These are phyloP conservation scores for Microbotryum intermedium DNA, from an alignment of 1,284 basidiomycete genomes.

Conservation along the genomic window DNA sequence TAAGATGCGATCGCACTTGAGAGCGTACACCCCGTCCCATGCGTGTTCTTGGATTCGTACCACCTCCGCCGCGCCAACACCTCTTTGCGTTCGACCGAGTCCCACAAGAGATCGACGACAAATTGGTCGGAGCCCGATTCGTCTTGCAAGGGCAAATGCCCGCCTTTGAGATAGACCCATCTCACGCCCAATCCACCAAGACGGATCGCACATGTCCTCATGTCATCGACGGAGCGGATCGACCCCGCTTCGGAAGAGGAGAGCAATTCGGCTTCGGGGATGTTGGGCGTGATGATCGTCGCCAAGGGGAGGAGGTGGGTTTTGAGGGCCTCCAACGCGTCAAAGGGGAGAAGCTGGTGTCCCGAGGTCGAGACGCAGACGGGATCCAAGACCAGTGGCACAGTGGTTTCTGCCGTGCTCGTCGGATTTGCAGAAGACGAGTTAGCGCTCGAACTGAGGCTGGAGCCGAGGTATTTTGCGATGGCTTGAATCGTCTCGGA, in stretches of 20 bases:
- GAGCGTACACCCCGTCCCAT: constrained; percentile 64
- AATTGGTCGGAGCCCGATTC: constrained; percentile 36
- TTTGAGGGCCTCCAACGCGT: constrained; percentile 57
- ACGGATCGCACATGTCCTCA: constrained; percentile 54
- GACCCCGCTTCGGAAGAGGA: constrained; percentile 40
- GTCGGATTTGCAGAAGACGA: neutral
- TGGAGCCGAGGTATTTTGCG: constrained; percentile 33
- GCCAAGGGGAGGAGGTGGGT: constrained; percentile 62
- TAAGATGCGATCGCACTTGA: neutral
- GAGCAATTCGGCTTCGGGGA: constrained; percentile 66
- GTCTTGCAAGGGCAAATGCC: constrained; percentile 53
- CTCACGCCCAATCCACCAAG: constrained; percentile 50
- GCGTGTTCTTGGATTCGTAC: constrained; percentile 65
- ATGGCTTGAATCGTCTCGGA: constrained; percentile 41
- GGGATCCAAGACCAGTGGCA: constrained; percentile 64
- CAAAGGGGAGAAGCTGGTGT: constrained; percentile 61
- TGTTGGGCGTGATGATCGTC: constrained; percentile 77
- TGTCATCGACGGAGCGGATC: constrained; percentile 52
- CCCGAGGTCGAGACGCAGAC: constrained; percentile 91
- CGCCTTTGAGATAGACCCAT: constrained; percentile 78
- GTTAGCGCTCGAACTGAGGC: constrained; percentile 7
- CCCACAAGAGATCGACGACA: constrained; percentile 67
- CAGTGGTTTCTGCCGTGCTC: neutral
- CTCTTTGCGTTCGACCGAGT: constrained; percentile 39
- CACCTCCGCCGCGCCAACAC: constrained; percentile 58